Base-by-base conservation (phyloP, 2,329 filamentous ascomycete species). In the Cadophora luteo-olivacea region DNA sequence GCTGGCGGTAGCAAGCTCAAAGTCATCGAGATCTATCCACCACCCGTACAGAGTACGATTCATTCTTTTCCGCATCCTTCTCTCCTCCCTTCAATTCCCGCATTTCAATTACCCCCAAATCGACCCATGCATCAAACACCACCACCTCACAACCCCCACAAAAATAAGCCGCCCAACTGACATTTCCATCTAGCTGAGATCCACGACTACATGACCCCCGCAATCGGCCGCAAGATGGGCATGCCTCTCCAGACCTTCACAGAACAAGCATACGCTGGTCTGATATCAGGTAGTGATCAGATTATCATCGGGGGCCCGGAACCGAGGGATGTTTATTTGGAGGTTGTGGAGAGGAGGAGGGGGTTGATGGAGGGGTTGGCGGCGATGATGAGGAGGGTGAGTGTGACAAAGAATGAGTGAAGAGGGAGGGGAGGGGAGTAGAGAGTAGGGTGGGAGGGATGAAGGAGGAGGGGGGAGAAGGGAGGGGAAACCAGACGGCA, bases 11-110 rank as follows among this genome's bases (percentile, higher is more conserved):
- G 51, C 24, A 24, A 11, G 4, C 75, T 82, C n/a, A 79, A 80
- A 58, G 75, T 84, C 1, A 76, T 83, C 36, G 81, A 85, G 70
- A 68, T 84, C 19, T 78, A 78, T 6, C 81, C 82, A 61, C 74
- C 75, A 61, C 69, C 76, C 38, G 69, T 78, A 48, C 68, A 45
- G 16, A 45, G 41, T 45, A 45, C 41, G 41, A 11, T 24, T 52
- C 7, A 3, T 1, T 16, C 4, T 11, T 1, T 5, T 29, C 22
- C 11, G 12, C 51, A 0, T 19, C 9, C 25, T 22, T 4, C 6
- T 52, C 51, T 54, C 24, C 24, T 5, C 51, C 9, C 8, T 14
- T 38, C 36, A 38, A 11, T 38, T 38, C 2, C 8, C 36, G 4
- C 36, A 9, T 38, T 11, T 14, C 9, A 38, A 38, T 38, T 2